Conservation (phyloP, 345 rosid genomes). For the Nephelium lappaceum region DNA sequence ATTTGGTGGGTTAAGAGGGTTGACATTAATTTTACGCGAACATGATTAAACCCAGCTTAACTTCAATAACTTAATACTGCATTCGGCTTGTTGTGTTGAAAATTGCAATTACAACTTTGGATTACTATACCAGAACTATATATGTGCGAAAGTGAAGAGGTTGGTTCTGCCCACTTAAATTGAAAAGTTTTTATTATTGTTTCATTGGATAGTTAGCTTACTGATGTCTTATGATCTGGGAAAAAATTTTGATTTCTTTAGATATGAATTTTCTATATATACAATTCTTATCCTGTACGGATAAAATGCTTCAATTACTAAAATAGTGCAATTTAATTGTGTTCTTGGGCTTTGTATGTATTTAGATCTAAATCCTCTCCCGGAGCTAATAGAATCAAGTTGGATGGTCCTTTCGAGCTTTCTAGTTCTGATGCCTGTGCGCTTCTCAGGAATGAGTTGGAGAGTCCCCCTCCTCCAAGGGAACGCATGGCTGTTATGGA, state of each 20-base stretch:
- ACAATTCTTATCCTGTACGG: neutral
- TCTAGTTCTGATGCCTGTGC: constrained; percentile 61
- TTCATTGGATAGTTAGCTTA: neutral
- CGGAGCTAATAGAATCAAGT: constrained; percentile 59
- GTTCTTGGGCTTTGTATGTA: constrained; percentile 10
- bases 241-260: neutral
- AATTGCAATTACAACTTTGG: neutral
- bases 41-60: too few species aligned
- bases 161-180: neutral
- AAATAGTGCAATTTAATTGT: neutral
- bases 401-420: constrained; percentile 62
- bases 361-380: constrained; percentile 73
- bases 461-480: constrained; percentile 52
- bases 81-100: neutral
- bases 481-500: constrained; percentile 53
- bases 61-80: too few species aligned
- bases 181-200: neutral
- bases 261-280: neutral
- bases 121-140: neutral
- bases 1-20: too few species aligned
- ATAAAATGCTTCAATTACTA: neutral
- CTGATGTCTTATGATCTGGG: neutral
- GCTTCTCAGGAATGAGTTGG: constrained; percentile 61
- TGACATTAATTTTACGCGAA: too few species aligned
- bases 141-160: neutral